phyloP scores from a whole-genome alignment of 768 basidiomycete species.

The Artomyces pyxidatus region DNA sequence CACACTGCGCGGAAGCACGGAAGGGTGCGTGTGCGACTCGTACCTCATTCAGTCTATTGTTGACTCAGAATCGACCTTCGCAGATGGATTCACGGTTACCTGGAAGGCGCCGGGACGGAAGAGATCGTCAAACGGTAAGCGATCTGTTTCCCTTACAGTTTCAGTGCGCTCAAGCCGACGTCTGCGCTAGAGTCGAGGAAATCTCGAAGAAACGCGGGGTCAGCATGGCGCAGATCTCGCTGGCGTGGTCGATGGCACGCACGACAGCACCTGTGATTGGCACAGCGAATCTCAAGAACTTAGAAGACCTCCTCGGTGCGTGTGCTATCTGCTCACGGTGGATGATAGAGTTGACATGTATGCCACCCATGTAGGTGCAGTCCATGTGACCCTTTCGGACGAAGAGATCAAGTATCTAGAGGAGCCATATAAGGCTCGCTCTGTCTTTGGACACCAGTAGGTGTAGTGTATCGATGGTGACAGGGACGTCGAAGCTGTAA shows the following conservation, averaged over 20 bases:
- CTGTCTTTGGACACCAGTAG: neutral
- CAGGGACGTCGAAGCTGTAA: too few relatives aligned
- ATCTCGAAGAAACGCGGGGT: conserved; percentile 28
- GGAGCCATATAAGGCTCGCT: conserved; percentile 12
- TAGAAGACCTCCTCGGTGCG: conserved; percentile 11
- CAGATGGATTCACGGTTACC: neutral
- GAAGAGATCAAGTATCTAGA: conserved; percentile 11
- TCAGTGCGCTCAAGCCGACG: neutral
- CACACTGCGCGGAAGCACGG: neutral
- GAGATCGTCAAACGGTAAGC: conserved; percentile 13
- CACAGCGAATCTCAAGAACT: conserved; percentile 8
- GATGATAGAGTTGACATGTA: too few relatives aligned
- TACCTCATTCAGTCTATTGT: neutral
- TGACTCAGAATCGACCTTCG: neutral
- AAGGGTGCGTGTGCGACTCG: neutral
- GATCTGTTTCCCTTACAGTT: neutral
- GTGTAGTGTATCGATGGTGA: too few relatives aligned
- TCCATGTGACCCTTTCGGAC: conserved; percentile 6
- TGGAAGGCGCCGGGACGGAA: conserved; percentile 1
- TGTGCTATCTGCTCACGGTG: too few relatives aligned
- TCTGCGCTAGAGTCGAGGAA: conserved; percentile 29
- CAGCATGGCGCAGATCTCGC: conserved; percentile 37
- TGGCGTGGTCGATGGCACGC: conserved; percentile 24
- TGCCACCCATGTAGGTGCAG: too few relatives aligned
- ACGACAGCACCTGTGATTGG: conserved; percentile 9